Evolutionary conservation across 2,329 filamentous ascomycete genomes (phyloP), one percentile per base, ranked within the genome.

Genomic region (Cladosporium sphaerospermum): DNA sequence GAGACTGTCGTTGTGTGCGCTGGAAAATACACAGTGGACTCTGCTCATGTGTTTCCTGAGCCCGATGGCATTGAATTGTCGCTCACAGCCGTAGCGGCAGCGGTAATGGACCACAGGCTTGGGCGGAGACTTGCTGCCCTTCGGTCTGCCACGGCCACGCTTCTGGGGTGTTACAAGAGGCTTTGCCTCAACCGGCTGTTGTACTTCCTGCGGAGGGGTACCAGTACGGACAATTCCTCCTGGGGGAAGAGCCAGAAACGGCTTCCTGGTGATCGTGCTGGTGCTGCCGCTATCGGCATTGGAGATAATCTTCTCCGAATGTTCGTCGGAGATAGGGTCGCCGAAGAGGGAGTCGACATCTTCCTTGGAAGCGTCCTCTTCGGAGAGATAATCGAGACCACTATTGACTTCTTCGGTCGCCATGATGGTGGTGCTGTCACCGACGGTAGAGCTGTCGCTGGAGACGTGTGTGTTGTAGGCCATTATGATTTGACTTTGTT

Each of bases 31-130:
- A 16, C 46, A 28, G 34, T 52, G 49, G 9, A 45, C 23, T 16
- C 41, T 13, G 19, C 32, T 52, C 49, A 52, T 52, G 33, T 52
- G 49, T 16, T 40, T 44, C 28, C 49, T 41, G n/a, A 52, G 49
- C 9, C 4, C n/a, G 19, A 10, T 9, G 1, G 10, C 2, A 11
- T 5, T 46, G 31, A n/a, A n/a, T n/a, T 16, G 44, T 2, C 28
- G n/a, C 44, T 31, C 44, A 32, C 49, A 52, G 13, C 49, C 49
- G 31, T 52, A 52, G 33, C 49, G 49, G 42, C 49, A 52, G 16
- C 49, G 41, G 41, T 52, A 52, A 9, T 6, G 18, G 11, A 45
- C 32, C 23, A 31, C 41, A 9, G 49, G 41, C n/a, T 23, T 11
- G 9, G 34, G 10, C 11, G 11, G n/a, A 23, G 32, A 41, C 39